phyloP scores from a whole-genome alignment of 441 rosid species.

The Euphorbia schlechtendalii region DNA sequence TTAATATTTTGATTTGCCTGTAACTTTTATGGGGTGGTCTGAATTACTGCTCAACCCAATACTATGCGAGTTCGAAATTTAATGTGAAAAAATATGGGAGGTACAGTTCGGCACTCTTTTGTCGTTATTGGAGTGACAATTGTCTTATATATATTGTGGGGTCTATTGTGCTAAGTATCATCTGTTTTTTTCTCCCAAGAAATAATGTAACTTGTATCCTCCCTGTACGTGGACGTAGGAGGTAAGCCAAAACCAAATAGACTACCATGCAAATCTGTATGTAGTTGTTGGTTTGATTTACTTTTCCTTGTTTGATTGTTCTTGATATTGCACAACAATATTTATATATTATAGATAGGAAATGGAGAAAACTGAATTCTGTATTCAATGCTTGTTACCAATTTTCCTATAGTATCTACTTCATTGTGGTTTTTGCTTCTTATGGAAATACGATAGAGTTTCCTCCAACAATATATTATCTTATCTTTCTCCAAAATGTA shows the following conservation, averaged over 20 bases:
- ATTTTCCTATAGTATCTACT: background rate
- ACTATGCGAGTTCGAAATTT: background rate
- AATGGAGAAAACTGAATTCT: background rate
- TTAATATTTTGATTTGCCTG: background rate
- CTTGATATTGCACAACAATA: background rate
- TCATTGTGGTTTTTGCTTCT: background rate
- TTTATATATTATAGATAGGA: background rate
- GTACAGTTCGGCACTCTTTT: background rate
- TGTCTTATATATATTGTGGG: background rate
- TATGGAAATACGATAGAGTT: background rate
- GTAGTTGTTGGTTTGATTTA: background rate
- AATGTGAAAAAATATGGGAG: background rate
- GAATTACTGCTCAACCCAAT: too few species aligned
- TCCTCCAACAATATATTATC: background rate
- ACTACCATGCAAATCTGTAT: background rate
- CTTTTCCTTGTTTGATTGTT: background rate
- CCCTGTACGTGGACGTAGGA: background rate
- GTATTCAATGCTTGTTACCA: background rate
- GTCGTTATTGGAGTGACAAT: background rate
- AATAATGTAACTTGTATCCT: background rate
- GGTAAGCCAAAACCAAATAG: background rate
- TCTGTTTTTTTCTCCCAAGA: background rate
- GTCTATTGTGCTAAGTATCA: background rate
- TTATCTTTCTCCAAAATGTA: background rate
- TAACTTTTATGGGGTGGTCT: too few species aligned